A percentile compares a stretch with the other conserved stretches of the same genome.
These are phyloP conservation scores for Yamadazyma phyllophila DNA, from an alignment of 805 yeast species.

Conservation along the genomic window DNA sequence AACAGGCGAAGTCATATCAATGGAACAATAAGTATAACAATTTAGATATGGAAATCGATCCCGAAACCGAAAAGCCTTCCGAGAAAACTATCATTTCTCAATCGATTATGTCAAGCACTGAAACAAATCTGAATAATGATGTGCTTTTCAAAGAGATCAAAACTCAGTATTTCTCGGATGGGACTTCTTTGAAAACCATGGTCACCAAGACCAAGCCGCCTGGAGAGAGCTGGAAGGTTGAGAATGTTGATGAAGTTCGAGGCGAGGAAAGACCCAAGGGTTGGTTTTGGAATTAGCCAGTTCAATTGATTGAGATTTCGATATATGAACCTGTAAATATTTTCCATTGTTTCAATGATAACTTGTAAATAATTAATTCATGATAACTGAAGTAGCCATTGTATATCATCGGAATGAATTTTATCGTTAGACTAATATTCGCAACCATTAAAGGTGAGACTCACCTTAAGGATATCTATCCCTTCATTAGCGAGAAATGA, in stretches of 20 bases:
- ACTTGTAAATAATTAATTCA: not conserved
- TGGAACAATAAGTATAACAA: not conserved
- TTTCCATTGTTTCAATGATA: not conserved
- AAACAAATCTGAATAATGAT: conserved; percentile 26
- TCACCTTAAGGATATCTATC: too few relatives aligned
- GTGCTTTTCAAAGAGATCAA: conserved; percentile 28
- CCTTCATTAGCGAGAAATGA: too few relatives aligned
- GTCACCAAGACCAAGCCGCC: conserved; percentile 29
- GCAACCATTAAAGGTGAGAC: too few relatives aligned
- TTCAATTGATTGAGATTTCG: too few relatives aligned
- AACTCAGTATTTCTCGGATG: conserved; percentile 36
- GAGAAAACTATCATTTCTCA: conserved; percentile 10
- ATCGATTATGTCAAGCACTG: conserved; percentile 7
- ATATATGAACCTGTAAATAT: not conserved
- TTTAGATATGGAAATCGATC: not conserved
- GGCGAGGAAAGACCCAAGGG: conserved; percentile 17
- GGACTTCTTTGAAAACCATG: conserved; percentile 31
- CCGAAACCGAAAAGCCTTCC: not conserved
- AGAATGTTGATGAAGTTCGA: conserved; percentile 21
- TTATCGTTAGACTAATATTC: too few relatives aligned
- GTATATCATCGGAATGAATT: too few relatives aligned
- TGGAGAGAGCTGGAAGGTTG: conserved; percentile 31
- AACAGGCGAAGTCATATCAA: not conserved
- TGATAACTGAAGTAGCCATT: too few relatives aligned
- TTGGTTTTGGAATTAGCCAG: conserved; percentile 23